These are phyloP conservation scores for Fraxinus dipetala DNA, from an alignment of 305 asterid species.

Conservation along the genomic window DNA sequence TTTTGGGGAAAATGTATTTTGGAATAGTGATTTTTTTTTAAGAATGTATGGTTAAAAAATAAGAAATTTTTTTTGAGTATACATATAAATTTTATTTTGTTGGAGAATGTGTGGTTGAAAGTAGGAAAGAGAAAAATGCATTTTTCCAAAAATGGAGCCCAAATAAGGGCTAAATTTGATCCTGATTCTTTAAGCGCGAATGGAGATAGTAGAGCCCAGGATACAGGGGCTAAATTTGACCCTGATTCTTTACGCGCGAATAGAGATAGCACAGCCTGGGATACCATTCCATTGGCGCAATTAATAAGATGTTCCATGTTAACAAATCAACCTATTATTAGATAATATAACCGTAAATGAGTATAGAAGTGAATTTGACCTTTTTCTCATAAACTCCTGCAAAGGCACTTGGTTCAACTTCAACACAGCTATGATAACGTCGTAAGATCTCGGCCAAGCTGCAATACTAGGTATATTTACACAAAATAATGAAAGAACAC, in stretches of 20 bases:
- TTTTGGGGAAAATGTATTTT: too few species aligned
- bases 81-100: too few species aligned
- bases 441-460: constrained; percentile 43
- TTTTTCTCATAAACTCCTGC: constrained; percentile 21
- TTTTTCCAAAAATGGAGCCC: too few species aligned
- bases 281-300: neutral
- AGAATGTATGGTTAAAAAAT: too few species aligned
- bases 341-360: neutral
- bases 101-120: too few species aligned
- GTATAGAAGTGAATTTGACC: constrained; percentile 25
- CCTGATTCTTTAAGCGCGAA: too few species aligned
- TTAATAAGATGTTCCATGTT: neutral
- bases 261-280: neutral
- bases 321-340: neutral
- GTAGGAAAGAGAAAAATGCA: too few species aligned
- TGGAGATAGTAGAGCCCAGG: too few species aligned
- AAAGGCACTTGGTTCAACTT: constrained; percentile 28
- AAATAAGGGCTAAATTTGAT: too few species aligned
- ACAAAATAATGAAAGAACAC: neutral
- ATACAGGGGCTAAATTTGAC: too few species aligned
- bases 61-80: too few species aligned
- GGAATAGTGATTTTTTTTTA: too few species aligned
- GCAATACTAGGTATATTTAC: constrained; percentile 3
- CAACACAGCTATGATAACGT: constrained; percentile 31
- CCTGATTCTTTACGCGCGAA: neutral